phyloP scores from a whole-genome alignment of 306 rosid species.

The Glycyrrhiza uralensis region DNA sequence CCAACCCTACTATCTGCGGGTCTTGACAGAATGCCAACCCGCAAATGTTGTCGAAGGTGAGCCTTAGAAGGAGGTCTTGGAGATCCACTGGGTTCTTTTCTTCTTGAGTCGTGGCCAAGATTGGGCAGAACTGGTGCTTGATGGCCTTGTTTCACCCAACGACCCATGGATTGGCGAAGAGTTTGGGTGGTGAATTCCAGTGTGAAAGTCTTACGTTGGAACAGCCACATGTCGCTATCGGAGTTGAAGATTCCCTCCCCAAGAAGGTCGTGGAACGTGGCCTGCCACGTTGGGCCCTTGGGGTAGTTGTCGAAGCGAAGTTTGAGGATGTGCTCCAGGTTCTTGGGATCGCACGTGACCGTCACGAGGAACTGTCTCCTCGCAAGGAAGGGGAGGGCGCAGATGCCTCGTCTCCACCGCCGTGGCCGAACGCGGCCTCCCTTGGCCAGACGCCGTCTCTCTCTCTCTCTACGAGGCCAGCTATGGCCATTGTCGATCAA shows the following conservation, averaged over 20 bases:
- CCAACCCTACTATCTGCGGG: too few species aligned
- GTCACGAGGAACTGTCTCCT: constrained; percentile 71
- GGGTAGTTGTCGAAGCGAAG: constrained; percentile 85
- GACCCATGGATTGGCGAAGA: constrained; percentile 90
- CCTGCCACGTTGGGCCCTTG: constrained; percentile 89
- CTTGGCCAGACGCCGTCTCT: too few species aligned
- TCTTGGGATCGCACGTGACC: constrained; percentile 89
- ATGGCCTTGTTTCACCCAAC: constrained; percentile 95
- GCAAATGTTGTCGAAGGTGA: constrained; percentile 92
- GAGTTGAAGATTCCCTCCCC: constrained; percentile 92
- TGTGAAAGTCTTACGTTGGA: constrained; percentile 90
- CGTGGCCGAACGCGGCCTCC: too few species aligned
- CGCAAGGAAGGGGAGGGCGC: constrained; percentile 66
- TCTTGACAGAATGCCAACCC: constrained; percentile 84
- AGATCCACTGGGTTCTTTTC: constrained; percentile 49
- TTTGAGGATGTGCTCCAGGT: constrained; percentile 80
- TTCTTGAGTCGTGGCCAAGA: constrained; percentile 49
- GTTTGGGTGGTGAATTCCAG: constrained; percentile 88
- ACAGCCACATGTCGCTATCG: constrained; percentile 82
- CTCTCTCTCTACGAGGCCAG: too few species aligned
- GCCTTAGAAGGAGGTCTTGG: constrained; percentile 83
- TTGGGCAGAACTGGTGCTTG: constrained; percentile 62
- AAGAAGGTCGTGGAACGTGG: constrained; percentile 69
- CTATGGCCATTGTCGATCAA: too few species aligned
- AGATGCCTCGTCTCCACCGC: too few species aligned